A percentile compares a stretch with the other conserved stretches of the same genome.
Evolutionary conservation across 371 early-diverging fungal species (phyloP).

Genomic region (Sporodiniella umbellata): DNA sequence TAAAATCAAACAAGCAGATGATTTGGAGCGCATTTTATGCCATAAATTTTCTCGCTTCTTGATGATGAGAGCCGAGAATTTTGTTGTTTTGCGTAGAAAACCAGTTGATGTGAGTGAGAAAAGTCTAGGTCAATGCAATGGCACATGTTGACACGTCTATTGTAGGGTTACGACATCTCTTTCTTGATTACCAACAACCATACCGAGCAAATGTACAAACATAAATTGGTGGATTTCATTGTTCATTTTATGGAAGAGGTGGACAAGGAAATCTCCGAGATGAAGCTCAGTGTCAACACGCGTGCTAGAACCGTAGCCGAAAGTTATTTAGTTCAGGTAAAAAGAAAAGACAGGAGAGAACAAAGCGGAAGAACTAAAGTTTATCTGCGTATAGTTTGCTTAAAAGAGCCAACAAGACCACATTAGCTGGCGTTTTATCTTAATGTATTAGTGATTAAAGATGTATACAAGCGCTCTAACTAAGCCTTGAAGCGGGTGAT

Average conservation of each 20-base stretch:
- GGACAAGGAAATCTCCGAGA: conserved; percentile 97
- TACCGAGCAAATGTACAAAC: conserved; percentile 96
- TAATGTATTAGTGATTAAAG: no score
- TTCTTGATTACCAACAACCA: conserved; percentile 95
- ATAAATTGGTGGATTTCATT: conserved; percentile 97
- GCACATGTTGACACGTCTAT: background rate
- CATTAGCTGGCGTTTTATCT: no score
- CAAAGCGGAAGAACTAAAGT: background rate
- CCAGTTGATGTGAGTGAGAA: conserved; percentile 71
- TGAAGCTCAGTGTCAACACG: conserved; percentile 94
- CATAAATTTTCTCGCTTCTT: conserved; percentile 97
- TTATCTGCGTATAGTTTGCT: no score
- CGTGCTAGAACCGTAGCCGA: conserved; percentile 95
- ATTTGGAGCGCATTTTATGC: conserved; percentile 91
- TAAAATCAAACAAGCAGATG: conserved; percentile 97
- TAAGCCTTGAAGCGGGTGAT: background rate
- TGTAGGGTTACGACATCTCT: conserved; percentile 91
- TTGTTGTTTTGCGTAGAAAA: conserved; percentile 91
- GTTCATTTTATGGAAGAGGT: conserved; percentile 98
- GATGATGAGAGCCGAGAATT: conserved; percentile 95
- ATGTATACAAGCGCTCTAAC: no score
- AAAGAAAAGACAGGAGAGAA: background rate
- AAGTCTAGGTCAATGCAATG: conserved; percentile 1
- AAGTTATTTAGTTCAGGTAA: conserved; percentile 65
- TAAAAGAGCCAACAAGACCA: no score